Evolutionary conservation across 257 asterid genomes (phyloP), one percentile per base, ranked within the genome.

Genomic region (Cordia subcordata): DNA sequence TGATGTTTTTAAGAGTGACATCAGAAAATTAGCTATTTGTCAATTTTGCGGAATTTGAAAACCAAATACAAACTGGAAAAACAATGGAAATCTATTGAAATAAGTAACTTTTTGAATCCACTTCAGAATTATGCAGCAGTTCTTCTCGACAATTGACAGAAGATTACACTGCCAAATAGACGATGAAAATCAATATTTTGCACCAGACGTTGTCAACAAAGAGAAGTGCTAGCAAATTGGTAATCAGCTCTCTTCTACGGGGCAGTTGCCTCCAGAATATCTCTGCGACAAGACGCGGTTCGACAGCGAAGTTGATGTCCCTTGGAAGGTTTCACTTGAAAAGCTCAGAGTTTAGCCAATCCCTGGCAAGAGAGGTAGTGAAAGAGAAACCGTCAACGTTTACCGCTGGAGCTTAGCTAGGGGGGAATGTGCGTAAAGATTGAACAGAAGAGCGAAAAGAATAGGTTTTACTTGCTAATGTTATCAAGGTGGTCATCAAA

Each of bases 401-500:
- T 13, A 20, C 15, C 13, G 1, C 13, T 5, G 5, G 9, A 17
- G 20, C 18, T 45, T 19, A 51, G 14, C 22, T 46, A 32, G 15
- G 44, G 17, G 55, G 18, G 35, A 27, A 27, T 14, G 10, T 2
- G 10, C 47, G 3, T 42, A 63, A 32, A 21, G 15, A 39, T 47
- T 15, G 47, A 67, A 38, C 5, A 23, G 9, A 12, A 14, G 44
- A 23, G 17, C 10, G 17, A 60, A 63, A 57, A 56, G 46, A 19
- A 62, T 42, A 52, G 68, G 5, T 57, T 74, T 82, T 72, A 93
- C 99, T 89, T 88, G 96, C 86, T 84, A 75, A 89, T 73, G 76
- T 93, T 94, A 64, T 88, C 96, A 66, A 92, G 87, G 80, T 92
- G 99, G 76, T 92, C 96, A 40, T 93, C 96, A 60, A 93, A 93